Percentiles rank a stretch among this genome's conserved stretches.
Conservation (phyloP, 768 basidiomycete genomes). For the Candolleomyces aberdarensis region DNA sequence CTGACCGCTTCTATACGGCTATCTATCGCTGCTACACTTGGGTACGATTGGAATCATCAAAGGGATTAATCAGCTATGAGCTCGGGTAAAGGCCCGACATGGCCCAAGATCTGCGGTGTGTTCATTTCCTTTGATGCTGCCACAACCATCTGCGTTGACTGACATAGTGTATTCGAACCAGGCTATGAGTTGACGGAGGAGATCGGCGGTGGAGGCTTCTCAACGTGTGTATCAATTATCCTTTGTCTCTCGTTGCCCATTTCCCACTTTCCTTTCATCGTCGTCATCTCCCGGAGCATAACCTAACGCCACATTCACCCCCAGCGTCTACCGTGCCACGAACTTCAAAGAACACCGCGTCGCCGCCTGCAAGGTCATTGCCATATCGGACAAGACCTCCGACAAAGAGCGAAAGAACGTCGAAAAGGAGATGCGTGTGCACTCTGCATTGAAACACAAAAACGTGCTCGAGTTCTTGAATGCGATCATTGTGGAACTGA, state of each 20-base stretch:
- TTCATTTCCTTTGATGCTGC: no score
- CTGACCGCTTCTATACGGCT: no score
- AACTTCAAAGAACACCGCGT: slow-evolving; percentile 61
- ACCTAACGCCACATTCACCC: neutral
- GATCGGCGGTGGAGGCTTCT: slow-evolving; percentile 17
- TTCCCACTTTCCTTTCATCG: neutral
- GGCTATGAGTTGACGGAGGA: slow-evolving; percentile 9
- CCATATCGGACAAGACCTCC: slow-evolving; percentile 59
- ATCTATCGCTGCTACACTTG: no score
- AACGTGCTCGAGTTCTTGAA: slow-evolving; percentile 85
- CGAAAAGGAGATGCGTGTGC: slow-evolving; percentile 92
- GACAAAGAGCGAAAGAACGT: slow-evolving; percentile 73
- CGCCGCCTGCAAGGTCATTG: slow-evolving; percentile 86
- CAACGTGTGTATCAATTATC: slow-evolving; percentile 6
- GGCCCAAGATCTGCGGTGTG: no score
- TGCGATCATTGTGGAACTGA: slow-evolving; percentile 68
- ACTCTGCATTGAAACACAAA: slow-evolving; percentile 70
- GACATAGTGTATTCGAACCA: neutral
- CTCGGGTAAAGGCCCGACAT: no score
- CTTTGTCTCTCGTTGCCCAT: neutral
- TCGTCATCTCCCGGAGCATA: neutral
- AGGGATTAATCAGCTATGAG: no score
- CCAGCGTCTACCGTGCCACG: slow-evolving; percentile 82
- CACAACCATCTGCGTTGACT: no score
- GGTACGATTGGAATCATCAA: no score